Percentiles rank a stretch among this genome's conserved stretches.
These are phyloP conservation scores for Gelatoporia subvermispora DNA, from an alignment of 768 basidiomycete genomes.

Conservation along the genomic window DNA sequence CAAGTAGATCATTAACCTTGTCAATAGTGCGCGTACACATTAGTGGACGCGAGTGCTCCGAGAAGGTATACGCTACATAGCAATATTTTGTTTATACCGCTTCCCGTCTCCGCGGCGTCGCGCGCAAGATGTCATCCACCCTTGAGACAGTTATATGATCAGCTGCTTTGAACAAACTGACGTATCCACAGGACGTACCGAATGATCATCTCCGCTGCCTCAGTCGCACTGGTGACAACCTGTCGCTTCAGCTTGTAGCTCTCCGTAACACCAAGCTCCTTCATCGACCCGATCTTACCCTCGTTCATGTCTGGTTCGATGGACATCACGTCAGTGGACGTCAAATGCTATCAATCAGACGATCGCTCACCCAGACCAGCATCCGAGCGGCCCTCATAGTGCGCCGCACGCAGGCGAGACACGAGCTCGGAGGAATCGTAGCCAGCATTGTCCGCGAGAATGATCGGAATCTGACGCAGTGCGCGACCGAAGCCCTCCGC, in stretches of 20 bases:
- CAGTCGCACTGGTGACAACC: conserved; percentile 89
- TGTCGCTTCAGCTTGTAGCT: conserved; percentile 97
- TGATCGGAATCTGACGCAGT: conserved; percentile 90
- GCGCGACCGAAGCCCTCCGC: conserved; percentile 89
- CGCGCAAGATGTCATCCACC: conserved; percentile 88
- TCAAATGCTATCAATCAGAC: background rate
- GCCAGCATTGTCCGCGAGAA: conserved; percentile 96
- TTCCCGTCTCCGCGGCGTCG: conserved; percentile 82
- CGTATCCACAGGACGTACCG: conserved; percentile 44
- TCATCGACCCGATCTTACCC: conserved; percentile 86
- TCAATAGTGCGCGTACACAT: background rate
- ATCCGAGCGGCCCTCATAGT: conserved; percentile 83
- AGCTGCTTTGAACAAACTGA: conserved; percentile 3
- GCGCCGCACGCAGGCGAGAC: conserved; percentile 82
- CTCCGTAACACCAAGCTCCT: conserved; percentile 83
- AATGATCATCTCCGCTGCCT: conserved; percentile 98
- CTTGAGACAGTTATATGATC: conserved; percentile 30
- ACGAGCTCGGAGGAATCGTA: conserved; percentile 98
- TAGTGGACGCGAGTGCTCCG: background rate
- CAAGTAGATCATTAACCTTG: background rate
- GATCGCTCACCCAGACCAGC: conserved; percentile 74
- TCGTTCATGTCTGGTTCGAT: conserved; percentile 93
- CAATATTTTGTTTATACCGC: conserved; percentile 43
- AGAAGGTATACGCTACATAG: background rate
- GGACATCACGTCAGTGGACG: background rate